phyloP scores from a whole-genome alignment of 805 yeast genomes.

The Yarrowia phangngaensis region DNA sequence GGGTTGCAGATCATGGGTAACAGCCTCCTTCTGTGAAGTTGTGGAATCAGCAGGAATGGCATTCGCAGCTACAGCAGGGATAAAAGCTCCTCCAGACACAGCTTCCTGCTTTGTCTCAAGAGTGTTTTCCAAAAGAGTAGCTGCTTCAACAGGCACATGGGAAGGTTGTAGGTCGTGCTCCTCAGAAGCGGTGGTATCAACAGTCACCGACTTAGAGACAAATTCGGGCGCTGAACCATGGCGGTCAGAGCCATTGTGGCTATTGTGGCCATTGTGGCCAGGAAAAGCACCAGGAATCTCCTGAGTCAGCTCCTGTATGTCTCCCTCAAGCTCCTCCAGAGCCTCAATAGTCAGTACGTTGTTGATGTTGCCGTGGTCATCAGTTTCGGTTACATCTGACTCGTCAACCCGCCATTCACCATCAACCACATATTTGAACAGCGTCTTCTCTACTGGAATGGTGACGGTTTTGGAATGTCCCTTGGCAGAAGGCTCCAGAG shows the following conservation, averaged over 20 bases:
- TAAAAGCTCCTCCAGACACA: not conserved
- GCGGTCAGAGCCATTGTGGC: not conserved
- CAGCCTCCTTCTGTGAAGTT: not conserved
- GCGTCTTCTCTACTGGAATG: constrained; percentile 34
- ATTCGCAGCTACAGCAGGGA: constrained; percentile 1
- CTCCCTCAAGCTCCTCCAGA: constrained; percentile 9
- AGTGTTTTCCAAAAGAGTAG: not conserved
- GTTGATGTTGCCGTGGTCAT: constrained; percentile 31
- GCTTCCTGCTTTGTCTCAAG: constrained; percentile 2
- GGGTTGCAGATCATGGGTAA: constrained; percentile 7
- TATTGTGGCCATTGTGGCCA: not conserved
- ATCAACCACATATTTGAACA: constrained; percentile 57
- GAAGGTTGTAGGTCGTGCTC: constrained; percentile 7
- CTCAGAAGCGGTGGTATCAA: not conserved
- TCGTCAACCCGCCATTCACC: constrained; percentile 52
- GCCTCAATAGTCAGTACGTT: constrained; percentile 10
- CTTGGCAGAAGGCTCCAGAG: constrained; percentile 46
- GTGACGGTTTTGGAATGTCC: constrained; percentile 38
- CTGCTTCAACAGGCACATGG: not conserved
- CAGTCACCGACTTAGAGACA: not conserved
- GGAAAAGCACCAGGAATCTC: constrained; percentile 22
- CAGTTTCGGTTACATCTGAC: constrained; percentile 33
- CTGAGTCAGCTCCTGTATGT: constrained; percentile 20
- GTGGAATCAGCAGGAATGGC: constrained; percentile 2
- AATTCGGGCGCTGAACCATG: too few relatives aligned